Conservation (phyloP, 345 rosid genomes). For the thale cress (Arabidopsis thaliana) region TAIR10.1 NC_003070.9:27524001-27524500, state of each 20-base stretch:
- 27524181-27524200: conserved; percentile 69
- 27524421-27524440: not conserved
- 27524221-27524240: conserved; percentile 92
- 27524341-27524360: conserved; percentile 32
- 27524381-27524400: conserved; percentile 5
- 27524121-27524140: conserved; percentile 88
- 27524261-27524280: conserved; percentile 81
- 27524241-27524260: conserved; percentile 97
- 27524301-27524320: conserved; percentile 87
- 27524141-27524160: conserved; percentile 67
- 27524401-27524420: not conserved
- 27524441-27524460: not conserved
- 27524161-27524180: conserved; percentile 89
- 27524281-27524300: conserved; percentile 75
- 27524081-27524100: not conserved
- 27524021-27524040: conserved; percentile 81
- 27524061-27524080: conserved; percentile 5
- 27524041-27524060: conserved; percentile 56
- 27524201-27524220: conserved; percentile 90
- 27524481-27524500: conserved; percentile 15
- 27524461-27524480: not conserved
- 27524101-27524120: conserved; percentile 30
- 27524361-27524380: not conserved
- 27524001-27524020: conserved; percentile 84
- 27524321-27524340: conserved; percentile 32